Conservation (phyloP, 2,329 filamentous ascomycete genomes). For the Fusarium pseudoanthophilum region DNA sequence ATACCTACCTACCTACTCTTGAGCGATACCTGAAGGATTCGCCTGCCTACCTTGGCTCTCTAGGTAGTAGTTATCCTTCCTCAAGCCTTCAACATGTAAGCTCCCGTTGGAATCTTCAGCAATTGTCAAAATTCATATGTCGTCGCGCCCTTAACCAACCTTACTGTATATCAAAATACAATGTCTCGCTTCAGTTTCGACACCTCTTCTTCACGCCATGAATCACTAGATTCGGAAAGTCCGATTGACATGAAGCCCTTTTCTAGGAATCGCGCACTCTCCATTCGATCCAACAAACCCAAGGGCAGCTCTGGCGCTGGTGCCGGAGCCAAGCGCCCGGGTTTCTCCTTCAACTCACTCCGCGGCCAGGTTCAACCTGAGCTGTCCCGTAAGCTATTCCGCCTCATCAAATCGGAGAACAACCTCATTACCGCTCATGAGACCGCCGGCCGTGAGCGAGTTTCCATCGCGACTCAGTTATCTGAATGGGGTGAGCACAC, state of each 20-base stretch:
- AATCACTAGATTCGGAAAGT: slow-evolving; percentile 32
- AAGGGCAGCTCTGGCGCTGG: slow-evolving; percentile 53
- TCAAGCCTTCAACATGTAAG: slow-evolving; percentile 37
- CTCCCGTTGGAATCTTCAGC: slow-evolving; percentile 4
- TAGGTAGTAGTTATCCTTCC: not conserved
- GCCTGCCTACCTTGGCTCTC: not conserved
- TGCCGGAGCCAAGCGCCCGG: slow-evolving; percentile 57
- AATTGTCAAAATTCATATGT: not conserved
- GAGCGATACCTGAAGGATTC: not conserved
- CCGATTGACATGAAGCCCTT: slow-evolving; percentile 42
- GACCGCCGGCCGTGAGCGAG: slow-evolving; percentile 83
- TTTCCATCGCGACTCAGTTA: slow-evolving; percentile 87
- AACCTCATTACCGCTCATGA: slow-evolving; percentile 87
- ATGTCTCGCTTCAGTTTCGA: slow-evolving; percentile 52
- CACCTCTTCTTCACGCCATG: slow-evolving; percentile 37
- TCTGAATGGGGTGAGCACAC: slow-evolving; percentile 97
- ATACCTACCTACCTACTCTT: not conserved
- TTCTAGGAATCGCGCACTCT: slow-evolving; percentile 78
- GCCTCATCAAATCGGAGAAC: slow-evolving; percentile 95
- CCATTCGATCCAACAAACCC: slow-evolving; percentile 73
- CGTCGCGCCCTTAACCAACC: not conserved
- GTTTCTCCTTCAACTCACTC: slow-evolving; percentile 88
- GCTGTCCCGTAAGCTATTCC: slow-evolving; percentile 87
- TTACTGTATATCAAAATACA: not conserved
- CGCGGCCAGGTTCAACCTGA: slow-evolving; percentile 88